Evolutionary conservation across 2,329 filamentous ascomycete species (phyloP), one percentile per base, ranked within the genome.

Genomic region (Curvularia hawaiiensis): DNA sequence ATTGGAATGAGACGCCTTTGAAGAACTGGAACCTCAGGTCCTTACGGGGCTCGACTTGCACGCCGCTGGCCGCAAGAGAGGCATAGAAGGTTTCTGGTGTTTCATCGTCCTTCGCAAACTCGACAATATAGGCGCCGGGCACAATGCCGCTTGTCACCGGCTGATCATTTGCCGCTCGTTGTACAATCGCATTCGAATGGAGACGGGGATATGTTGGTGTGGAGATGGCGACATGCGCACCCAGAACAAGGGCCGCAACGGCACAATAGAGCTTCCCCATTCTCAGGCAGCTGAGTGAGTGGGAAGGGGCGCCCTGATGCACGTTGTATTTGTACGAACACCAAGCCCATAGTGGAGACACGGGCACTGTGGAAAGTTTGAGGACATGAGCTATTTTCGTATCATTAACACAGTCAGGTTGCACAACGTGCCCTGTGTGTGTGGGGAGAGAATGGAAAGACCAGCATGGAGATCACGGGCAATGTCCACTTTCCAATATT

Each of bases 21-120:
- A 66, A 66, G 31, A 63, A 61, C 5, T 54, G 53, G 54, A 61
- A 66, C 47, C 60, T 64, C 24, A 66, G 41, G 46, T 66, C 56
- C 54, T 60, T 59, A 16, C 63, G 60, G 44, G 54, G 63, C 31
- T 63, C 33, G 18, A 56, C 49, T 16, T 60, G 31, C 31, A 66
- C 47, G 8, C 61, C 62, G 10, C 40, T 49, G 6, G 53, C 51
- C 2, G 45, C 62, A 22, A 62, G 58, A 4, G 56, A 58, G 6
- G 50, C 51, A 30, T 64, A 66, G 39, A 65, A 62, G n/a, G 40
- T 50, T 14, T 48, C 55, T n/a, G 53, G 38, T 11, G 58, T 61
- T 20, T 57, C 55, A 51, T 59, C 20, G 10, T 62, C 63, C 26
- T 52, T 20, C 14, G 49, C 49, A 38, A 67, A 64, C 48, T 67